Conservation (phyloP, 257 asterid genomes). For the Solanum sitiens region DNA sequence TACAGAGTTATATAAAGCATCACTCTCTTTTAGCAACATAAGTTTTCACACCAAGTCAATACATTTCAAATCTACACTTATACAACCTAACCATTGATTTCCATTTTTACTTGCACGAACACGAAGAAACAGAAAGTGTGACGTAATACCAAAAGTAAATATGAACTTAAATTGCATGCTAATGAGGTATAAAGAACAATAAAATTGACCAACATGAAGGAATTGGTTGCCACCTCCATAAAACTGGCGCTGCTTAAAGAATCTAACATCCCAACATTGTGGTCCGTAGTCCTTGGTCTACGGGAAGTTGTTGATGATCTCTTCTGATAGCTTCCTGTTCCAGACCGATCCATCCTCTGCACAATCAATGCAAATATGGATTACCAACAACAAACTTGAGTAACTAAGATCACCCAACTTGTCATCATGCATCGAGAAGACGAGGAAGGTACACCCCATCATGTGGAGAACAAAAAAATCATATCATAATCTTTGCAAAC, state of each 20-base stretch:
- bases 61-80: not conserved
- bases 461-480: not conserved
- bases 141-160: not conserved
- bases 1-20: not conserved
- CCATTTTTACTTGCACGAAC: not conserved
- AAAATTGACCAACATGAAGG: not conserved
- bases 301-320: slow-evolving; percentile 56
- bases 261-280: slow-evolving; percentile 34
- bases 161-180: not conserved
- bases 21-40: not conserved
- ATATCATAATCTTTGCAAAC: not conserved
- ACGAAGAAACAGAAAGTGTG: not conserved
- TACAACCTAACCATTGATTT: not conserved
- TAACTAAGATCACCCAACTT: not conserved
- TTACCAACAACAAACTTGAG: not conserved
- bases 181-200: not conserved
- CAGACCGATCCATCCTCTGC: slow-evolving; percentile 74
- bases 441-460: not conserved
- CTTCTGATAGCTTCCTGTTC: slow-evolving; percentile 47
- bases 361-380: not conserved
- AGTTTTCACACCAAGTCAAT: not conserved
- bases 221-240: slow-evolving; percentile 53
- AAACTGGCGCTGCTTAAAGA: slow-evolving; percentile 69
- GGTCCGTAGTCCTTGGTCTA: slow-evolving; percentile 32
- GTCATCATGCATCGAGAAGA: not conserved